Conservation (phyloP, 495 filamentous ascomycete genomes). For the Friedmanniomyces endolithicus region DNA sequence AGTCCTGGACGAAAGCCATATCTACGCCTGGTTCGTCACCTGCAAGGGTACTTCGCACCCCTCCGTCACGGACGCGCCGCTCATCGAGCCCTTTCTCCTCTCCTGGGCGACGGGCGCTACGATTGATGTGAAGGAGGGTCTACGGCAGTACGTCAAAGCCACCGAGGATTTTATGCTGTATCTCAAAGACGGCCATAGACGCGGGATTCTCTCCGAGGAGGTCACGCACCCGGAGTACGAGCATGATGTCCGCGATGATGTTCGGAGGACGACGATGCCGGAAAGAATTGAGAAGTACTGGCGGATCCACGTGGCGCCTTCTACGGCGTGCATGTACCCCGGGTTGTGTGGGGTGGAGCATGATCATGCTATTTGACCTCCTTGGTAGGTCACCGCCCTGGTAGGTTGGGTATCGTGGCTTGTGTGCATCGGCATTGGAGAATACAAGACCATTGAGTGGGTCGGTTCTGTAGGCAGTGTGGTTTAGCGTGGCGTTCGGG, state of each 20-base stretch:
- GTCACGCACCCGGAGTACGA: slow-evolving; percentile 18
- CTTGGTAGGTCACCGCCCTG: too few species aligned
- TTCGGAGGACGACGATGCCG: slow-evolving; percentile 10
- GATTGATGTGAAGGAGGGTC: slow-evolving; percentile 17
- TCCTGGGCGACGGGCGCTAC: slow-evolving; percentile 38
- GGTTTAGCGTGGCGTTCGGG: neutral
- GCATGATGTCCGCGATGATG: slow-evolving; percentile 7
- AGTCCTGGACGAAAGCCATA: slow-evolving; percentile 2
- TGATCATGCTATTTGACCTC: neutral
- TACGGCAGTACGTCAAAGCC: slow-evolving; percentile 19
- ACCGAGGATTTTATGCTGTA: slow-evolving; percentile 18
- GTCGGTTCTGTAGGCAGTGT: too few species aligned
- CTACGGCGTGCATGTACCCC: slow-evolving; percentile 1
- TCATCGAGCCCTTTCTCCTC: slow-evolving; percentile 38
- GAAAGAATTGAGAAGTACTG: slow-evolving; percentile 16
- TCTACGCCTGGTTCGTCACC: slow-evolving; percentile 42
- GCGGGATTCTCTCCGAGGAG: slow-evolving; percentile 16
- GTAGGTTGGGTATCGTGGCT: too few species aligned
- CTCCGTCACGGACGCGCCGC: slow-evolving; percentile 42
- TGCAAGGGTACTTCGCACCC: slow-evolving; percentile 39
- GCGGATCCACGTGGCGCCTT: slow-evolving; percentile 19
- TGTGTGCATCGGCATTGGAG: too few species aligned
- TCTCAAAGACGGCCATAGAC: slow-evolving; percentile 8
- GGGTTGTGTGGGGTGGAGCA: slow-evolving; percentile 11
- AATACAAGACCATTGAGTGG: too few species aligned